These are phyloP conservation scores for Guadua angustifolia DNA, from an alignment of 176 grass and related monocot genomes.

Conservation along the genomic window DNA sequence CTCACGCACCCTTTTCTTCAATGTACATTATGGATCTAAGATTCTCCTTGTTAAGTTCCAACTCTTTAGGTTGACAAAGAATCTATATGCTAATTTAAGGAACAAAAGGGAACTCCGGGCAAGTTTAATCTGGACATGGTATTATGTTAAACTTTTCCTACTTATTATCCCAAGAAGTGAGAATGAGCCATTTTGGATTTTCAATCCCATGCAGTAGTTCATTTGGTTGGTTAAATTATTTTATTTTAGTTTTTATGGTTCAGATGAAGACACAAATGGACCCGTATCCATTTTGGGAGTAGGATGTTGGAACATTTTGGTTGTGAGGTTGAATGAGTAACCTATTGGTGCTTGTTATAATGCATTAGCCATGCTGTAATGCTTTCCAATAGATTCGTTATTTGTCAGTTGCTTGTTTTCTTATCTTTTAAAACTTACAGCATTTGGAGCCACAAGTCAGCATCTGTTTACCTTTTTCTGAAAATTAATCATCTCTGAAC, in stretches of 20 bases:
- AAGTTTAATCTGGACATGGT: neutral
- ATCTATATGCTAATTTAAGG: neutral
- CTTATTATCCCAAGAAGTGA: neutral
- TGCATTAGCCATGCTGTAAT: neutral
- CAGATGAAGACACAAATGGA: neutral
- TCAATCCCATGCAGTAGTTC: neutral
- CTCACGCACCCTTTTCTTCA: neutral
- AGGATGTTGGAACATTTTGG: neutral
- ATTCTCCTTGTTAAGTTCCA: neutral
- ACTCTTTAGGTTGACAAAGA: neutral
- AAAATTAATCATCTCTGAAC: neutral
- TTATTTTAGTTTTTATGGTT: neutral
- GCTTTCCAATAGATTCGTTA: neutral
- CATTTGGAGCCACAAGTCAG: neutral
- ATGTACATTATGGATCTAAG: neutral
- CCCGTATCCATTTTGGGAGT: neutral
- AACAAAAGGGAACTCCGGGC: neutral
- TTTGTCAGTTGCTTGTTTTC: slow-evolving; percentile 3
- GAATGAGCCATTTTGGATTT: neutral
- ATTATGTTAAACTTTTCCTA: neutral
- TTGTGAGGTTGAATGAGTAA: slow-evolving; percentile 2
- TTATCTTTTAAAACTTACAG: neutral
- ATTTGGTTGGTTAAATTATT: neutral
- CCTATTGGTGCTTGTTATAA: neutral
- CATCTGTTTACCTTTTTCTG: slow-evolving; percentile 17